Base-by-base conservation (phyloP, 768 basidiomycete genomes). In the Calvatia gigantea region DNA sequence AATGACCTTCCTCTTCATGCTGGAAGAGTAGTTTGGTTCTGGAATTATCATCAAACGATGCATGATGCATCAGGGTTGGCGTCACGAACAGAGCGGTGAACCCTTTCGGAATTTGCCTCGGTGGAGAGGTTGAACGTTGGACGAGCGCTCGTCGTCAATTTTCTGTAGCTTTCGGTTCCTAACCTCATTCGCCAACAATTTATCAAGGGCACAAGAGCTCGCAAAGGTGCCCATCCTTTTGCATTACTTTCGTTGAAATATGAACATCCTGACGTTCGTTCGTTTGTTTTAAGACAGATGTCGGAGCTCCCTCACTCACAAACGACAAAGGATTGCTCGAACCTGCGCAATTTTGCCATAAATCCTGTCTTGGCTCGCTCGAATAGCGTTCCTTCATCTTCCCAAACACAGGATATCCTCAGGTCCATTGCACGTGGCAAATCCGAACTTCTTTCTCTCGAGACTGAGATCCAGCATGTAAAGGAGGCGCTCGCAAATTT, bases 401-500 rank as follows among this genome's bases (percentile, higher is more conserved):
- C 41, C 9, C 39, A 52, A 43, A 21, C 31, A 4, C 51, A 52
- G 17, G 29, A 42, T 15, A 43, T 43, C 11, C 41, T 31, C 25
- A 32, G 27, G 19, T 42, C 51, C 17, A 44, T 52, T 21, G 39
- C 51, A 3, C 29, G 21, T 17, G 51, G 29, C 14, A 41, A 52
- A 14, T 31, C 27, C 6, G 7, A 32, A 29, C 28, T 52, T 12
- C 39, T 12, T n/a, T 52, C 29, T 11, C 41, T 58, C 23, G 57
- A 58, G 47, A 54, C 47, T 32, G 51, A 58, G 38, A 54, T 58
- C 28, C 46, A 43, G 25, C 45, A 41, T 8, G 42, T 54, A 21
- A 46, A 31, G 19, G 44, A 49, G 9, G 38, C 37, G 11, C 57
- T 58, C 47, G 57, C 47, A 28, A 29, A 12, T 8, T 48, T 58